phyloP scores from a whole-genome alignment of 2,329 filamentous ascomycete genomes.

The Coniochaeta prunicola region DNA sequence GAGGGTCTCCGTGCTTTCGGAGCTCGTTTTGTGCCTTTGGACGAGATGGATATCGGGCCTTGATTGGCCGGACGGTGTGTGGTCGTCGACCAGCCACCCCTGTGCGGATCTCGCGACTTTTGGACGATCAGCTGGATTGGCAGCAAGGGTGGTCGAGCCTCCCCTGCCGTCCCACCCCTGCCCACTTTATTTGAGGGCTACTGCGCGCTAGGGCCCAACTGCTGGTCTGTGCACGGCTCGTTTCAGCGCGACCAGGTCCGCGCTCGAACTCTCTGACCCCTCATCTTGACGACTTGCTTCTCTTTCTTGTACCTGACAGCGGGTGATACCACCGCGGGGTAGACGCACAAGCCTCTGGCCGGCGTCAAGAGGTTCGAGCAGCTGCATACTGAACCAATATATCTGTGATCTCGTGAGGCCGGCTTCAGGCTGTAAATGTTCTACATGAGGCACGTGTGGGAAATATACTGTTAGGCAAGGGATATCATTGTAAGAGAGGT shows the following conservation, averaged over 20 bases:
- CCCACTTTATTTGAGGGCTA: not conserved
- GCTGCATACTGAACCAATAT: no score
- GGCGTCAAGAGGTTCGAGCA: not conserved
- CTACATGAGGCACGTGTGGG: no score
- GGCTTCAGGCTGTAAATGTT: no score
- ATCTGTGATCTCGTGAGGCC: no score
- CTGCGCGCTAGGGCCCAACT: not conserved
- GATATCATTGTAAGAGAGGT: no score
- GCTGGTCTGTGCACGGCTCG: not conserved
- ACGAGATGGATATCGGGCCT: not conserved
- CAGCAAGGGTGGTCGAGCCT: not conserved
- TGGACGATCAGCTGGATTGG: slow-evolving; percentile 1
- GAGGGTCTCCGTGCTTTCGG: not conserved
- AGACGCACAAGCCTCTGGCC: not conserved
- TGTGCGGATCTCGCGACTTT: not conserved
- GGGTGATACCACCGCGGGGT: not conserved
- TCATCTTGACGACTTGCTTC: no score
- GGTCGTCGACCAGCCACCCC: not conserved
- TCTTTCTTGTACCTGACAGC: no score
- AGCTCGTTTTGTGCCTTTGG: not conserved
- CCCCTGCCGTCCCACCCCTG: not conserved
- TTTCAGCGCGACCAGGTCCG: not conserved
- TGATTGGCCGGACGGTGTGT: not conserved
- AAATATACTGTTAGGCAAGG: no score
- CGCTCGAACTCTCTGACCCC: not conserved